Evolutionary conservation across 352 stramenopile species (phyloP).

Genomic region (Globisporangium okanoganense): DNA sequence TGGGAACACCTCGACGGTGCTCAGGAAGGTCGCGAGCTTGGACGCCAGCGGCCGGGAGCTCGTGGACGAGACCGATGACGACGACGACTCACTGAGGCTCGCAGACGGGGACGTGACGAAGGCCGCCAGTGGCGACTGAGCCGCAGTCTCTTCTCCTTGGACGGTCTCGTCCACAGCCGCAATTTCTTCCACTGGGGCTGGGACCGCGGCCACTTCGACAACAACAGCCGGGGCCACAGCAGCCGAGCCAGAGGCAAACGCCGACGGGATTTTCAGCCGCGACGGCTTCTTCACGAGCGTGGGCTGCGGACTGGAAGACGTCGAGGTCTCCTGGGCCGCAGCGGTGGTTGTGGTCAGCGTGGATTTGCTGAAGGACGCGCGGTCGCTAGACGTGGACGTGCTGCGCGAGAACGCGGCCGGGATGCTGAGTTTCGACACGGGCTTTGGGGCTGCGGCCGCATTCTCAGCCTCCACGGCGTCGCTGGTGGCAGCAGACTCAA

Average conservation of each 20-base stretch:
- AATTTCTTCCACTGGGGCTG: not conserved
- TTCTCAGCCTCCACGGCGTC: not conserved
- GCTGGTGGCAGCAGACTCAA: not conserved
- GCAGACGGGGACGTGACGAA: not conserved
- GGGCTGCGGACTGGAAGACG: not conserved
- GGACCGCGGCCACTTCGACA: not conserved
- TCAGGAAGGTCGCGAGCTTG: conserved; percentile 66
- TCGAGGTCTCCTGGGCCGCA: not conserved
- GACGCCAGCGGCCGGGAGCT: conserved; percentile 17
- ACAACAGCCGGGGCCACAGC: not conserved
- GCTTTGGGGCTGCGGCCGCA: conserved; percentile 19
- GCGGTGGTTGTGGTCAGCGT: not conserved
- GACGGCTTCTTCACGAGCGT: conserved; percentile 22
- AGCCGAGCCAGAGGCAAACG: conserved; percentile 15
- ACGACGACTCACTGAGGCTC: not conserved
- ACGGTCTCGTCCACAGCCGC: not conserved
- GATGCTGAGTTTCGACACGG: conserved; percentile 65
- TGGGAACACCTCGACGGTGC: conserved; percentile 35
- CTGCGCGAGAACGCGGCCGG: conserved; percentile 45
- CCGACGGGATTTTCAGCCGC: conserved; percentile 30
- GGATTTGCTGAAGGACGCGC: conserved; percentile 3
- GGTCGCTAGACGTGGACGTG: conserved; percentile 24
- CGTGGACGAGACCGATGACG: not conserved
- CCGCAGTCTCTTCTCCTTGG: not conserved
- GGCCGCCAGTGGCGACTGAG: conserved; percentile 1